These are phyloP conservation scores for Carex myosuroides DNA, from an alignment of 176 grass and related monocot genomes.

Conservation along the genomic window DNA sequence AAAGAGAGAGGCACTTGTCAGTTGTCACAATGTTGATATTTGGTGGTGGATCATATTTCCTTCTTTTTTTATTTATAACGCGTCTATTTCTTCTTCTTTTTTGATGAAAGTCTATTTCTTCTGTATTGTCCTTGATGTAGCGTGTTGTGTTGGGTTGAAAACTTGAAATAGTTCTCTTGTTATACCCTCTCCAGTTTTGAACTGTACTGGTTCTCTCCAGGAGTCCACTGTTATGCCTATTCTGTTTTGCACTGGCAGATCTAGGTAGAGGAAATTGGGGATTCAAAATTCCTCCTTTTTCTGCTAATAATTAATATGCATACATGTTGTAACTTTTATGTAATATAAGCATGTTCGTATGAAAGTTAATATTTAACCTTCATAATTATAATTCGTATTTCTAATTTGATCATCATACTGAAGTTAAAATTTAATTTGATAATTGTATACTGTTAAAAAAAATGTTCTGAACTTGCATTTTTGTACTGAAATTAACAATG, in stretches of 20 bases:
- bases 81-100: neutral
- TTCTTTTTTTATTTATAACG: neutral
- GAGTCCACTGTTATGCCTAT: neutral
- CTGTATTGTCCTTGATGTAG: slow-evolving; percentile 7
- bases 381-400: neutral
- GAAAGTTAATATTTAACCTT: too few species aligned
- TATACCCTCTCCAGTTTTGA: neutral
- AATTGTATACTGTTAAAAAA: too few species aligned
- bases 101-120: neutral
- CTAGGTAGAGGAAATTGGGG: too few species aligned
- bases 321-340: too few species aligned
- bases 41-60: neutral
- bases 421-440: too few species aligned
- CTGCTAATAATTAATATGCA: too few species aligned
- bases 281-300: too few species aligned
- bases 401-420: too few species aligned
- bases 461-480: too few species aligned
- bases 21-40: slow-evolving; percentile 8
- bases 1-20: neutral
- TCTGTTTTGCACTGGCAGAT: too few species aligned
- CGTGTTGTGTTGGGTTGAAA: neutral
- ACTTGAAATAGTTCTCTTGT: neutral
- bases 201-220: neutral
- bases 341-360: too few species aligned
- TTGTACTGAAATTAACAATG: too few species aligned